These are phyloP conservation scores for Coemansia sp. DNA, from an alignment of 192 early-diverging fungal species.

Conservation along the genomic window DNA sequence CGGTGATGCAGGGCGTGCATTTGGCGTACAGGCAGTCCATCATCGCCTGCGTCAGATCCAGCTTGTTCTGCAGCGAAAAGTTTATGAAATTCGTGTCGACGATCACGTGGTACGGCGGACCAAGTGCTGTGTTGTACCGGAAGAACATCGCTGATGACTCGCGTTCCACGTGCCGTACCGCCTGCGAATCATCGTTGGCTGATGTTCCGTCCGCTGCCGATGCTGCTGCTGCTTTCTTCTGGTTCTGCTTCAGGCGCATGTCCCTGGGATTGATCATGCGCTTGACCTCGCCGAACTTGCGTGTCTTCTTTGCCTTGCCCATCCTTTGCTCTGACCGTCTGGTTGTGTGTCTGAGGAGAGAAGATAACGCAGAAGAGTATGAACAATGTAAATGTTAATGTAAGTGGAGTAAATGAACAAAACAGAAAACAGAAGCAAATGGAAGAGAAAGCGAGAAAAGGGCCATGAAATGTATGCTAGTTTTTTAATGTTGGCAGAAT, in stretches of 20 bases:
- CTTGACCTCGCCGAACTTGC: constrained; percentile 94
- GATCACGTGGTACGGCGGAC: constrained; percentile 94
- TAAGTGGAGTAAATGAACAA: too few relatives aligned
- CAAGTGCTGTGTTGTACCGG: constrained; percentile 92
- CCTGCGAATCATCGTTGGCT: background rate
- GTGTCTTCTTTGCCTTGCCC: constrained; percentile 90
- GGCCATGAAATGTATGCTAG: too few relatives aligned
- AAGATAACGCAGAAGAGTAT: too few relatives aligned
- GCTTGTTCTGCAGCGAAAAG: constrained; percentile 98
- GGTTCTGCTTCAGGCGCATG: constrained; percentile 71
- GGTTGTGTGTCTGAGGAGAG: too few relatives aligned
- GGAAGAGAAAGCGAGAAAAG: too few relatives aligned
- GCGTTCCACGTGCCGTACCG: constrained; percentile 36
- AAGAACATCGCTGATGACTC: constrained; percentile 74
- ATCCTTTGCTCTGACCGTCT: constrained; percentile 2
- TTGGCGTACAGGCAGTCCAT: constrained; percentile 99
- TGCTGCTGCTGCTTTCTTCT: constrained; percentile 36
- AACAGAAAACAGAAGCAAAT: too few relatives aligned
- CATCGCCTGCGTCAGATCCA: constrained; percentile 94
- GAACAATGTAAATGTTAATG: too few relatives aligned
- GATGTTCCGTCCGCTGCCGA: too few relatives aligned
- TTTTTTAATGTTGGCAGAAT: too few relatives aligned
- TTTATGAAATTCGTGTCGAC: constrained; percentile 99
- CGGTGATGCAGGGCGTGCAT: constrained; percentile 95
- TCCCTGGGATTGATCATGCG: constrained; percentile 91